Evolutionary conservation across 192 early-diverging fungal genomes (phyloP).

Genomic region (Jimgerdemannia flammicorona): DNA sequence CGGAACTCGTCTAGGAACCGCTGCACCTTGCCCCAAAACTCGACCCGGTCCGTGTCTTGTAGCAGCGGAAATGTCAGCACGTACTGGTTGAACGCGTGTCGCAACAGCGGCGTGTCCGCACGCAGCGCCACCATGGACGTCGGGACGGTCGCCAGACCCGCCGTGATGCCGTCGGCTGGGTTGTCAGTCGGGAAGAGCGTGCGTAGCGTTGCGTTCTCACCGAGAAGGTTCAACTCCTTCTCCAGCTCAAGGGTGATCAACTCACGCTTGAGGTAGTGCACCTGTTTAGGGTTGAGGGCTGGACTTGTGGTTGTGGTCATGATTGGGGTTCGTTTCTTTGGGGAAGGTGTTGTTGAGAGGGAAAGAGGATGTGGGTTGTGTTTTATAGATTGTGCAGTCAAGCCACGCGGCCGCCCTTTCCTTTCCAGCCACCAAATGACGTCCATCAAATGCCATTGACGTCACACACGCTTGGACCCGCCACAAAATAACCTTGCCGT

Average conservation of each 20-base stretch:
- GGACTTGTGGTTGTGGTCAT: background rate
- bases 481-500: too few species aligned
- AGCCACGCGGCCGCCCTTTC: too few species aligned
- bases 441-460: too few species aligned
- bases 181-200: conserved; percentile 18
- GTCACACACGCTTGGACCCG: too few species aligned
- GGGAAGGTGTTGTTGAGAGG: too few species aligned
- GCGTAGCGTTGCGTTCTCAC: conserved; percentile 11
- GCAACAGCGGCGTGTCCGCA: conserved; percentile 37
- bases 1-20: conserved; percentile 44
- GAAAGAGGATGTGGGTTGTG: too few species aligned
- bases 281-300: conserved; percentile 29
- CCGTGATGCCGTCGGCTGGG: conserved; percentile 14
- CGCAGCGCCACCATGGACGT: background rate
- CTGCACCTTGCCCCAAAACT: conserved; percentile 46
- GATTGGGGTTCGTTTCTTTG: too few species aligned
- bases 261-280: conserved; percentile 53
- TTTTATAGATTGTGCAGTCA: too few species aligned
- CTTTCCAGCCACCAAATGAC: too few species aligned
- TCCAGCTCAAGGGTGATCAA: conserved; percentile 43
- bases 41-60: conserved; percentile 19
- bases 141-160: background rate
- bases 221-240: conserved; percentile 33
- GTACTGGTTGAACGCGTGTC: conserved; percentile 37
- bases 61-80: conserved; percentile 50